These are phyloP conservation scores for Bothriochloa decipiens DNA, from an alignment of 176 grass and related monocot genomes.

Conservation along the genomic window DNA sequence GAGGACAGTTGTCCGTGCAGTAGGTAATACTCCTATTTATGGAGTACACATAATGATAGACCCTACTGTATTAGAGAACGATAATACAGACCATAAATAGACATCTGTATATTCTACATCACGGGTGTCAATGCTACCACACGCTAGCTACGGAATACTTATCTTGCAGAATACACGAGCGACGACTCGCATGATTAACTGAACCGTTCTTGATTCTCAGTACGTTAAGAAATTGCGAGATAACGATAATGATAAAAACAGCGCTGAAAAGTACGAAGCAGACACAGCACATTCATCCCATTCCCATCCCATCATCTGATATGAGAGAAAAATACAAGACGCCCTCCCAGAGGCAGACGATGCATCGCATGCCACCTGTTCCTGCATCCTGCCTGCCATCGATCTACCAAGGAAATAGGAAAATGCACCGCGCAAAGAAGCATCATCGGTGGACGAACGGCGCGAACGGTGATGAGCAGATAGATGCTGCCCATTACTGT, in stretches of 20 bases:
- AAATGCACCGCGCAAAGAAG: neutral
- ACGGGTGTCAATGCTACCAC: neutral
- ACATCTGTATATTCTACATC: neutral
- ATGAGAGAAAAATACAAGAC: neutral
- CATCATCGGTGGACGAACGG: neutral
- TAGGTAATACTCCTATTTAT: neutral
- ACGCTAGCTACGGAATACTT: neutral
- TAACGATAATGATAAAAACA: neutral
- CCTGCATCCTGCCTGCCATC: neutral
- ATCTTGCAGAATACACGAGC: neutral
- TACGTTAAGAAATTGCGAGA: conserved; percentile 29
- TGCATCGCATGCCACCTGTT: neutral
- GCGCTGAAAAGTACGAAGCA: neutral
- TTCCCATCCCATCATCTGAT: neutral
- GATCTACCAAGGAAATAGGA: neutral
- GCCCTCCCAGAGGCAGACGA: neutral
- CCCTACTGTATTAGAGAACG: neutral
- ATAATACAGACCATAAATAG: neutral
- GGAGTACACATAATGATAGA: neutral
- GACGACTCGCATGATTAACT: conserved; percentile 18
- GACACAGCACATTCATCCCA: no score
- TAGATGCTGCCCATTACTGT: no score
- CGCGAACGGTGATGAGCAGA: no score
- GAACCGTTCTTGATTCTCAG: conserved; percentile 33
- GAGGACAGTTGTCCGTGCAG: neutral